These are phyloP conservation scores for Chaetomium cochliodes DNA, from an alignment of 495 filamentous ascomycete genomes.

Conservation along the genomic window DNA sequence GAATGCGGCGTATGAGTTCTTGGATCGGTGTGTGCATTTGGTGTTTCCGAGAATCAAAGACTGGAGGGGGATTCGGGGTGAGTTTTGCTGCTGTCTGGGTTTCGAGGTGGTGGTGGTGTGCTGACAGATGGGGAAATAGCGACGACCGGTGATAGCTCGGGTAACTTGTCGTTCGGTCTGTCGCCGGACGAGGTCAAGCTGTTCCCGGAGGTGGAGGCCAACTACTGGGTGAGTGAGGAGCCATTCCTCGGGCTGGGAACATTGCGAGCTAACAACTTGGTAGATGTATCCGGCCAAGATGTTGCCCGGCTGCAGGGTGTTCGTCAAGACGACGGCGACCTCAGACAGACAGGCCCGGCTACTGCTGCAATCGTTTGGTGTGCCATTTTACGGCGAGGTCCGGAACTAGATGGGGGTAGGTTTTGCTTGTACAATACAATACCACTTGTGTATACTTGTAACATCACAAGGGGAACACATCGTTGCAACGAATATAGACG, in stretches of 20 bases:
- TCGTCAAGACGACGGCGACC: constrained; percentile 80
- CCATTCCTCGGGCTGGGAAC: neutral
- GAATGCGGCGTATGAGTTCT: constrained; percentile 82
- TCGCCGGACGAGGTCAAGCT: constrained; percentile 65
- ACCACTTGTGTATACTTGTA: constrained; percentile 24
- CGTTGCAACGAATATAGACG: neutral
- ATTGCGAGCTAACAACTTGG: neutral
- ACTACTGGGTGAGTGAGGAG: constrained; percentile 74
- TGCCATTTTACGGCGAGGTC: constrained; percentile 78
- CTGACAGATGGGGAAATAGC: constrained; percentile 29
- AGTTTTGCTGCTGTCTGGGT: constrained; percentile 18
- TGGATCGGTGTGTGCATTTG: constrained; percentile 79
- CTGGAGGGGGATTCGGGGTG: constrained; percentile 75
- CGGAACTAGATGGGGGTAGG: constrained; percentile 33
- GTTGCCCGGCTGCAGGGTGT: constrained; percentile 88
- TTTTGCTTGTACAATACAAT: constrained; percentile 26
- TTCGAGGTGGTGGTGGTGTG: neutral
- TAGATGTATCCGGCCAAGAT: constrained; percentile 51
- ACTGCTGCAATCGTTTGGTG: constrained; percentile 74
- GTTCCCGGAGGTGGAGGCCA: constrained; percentile 91
- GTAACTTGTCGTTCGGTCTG: constrained; percentile 83
- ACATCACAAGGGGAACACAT: constrained; percentile 11
- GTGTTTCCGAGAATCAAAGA: constrained; percentile 95
- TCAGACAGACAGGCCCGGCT: constrained; percentile 90
- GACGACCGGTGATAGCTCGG: constrained; percentile 72